Evolutionary conservation across 345 rosid genomes (phyloP).

Genomic region (Populus davidiana): DNA sequence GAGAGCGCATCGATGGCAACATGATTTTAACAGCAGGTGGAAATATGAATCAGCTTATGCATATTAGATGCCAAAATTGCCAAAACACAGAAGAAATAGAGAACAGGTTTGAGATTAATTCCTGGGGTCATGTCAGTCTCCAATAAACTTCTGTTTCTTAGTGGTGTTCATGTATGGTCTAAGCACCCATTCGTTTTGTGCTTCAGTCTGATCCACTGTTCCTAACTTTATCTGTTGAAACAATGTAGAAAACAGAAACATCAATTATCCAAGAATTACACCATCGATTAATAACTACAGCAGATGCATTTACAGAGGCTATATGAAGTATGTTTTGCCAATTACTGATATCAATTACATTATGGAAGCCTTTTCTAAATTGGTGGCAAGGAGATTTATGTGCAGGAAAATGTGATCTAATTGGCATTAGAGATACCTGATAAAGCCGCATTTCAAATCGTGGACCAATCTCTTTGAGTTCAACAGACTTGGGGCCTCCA

Average conservation of each 20-base stretch:
- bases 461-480: slow-evolving; percentile 87
- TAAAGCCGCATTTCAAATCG: slow-evolving; percentile 82
- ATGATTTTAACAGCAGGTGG: background rate
- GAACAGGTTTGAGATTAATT: background rate
- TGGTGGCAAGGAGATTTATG: background rate
- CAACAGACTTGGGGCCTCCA: slow-evolving; percentile 75
- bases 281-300: background rate
- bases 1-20: background rate
- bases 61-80: background rate
- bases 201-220: slow-evolving; percentile 82
- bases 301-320: background rate
- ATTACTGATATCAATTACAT: background rate
- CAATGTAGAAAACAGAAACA: background rate
- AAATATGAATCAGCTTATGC: background rate
- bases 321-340: background rate
- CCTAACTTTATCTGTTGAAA: slow-evolving; percentile 68
- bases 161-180: slow-evolving; percentile 87
- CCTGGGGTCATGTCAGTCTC: slow-evolving; percentile 40
- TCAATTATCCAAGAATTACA: background rate
- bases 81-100: background rate
- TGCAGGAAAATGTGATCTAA: background rate
- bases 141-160: slow-evolving; percentile 58
- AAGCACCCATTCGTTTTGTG: slow-evolving; percentile 72
- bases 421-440: slow-evolving; percentile 46
- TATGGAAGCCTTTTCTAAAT: background rate